A percentile compares a stretch with the other conserved stretches of the same genome.
phyloP scores from a whole-genome alignment of 139 green algal genomes.

The Zygnema cylindricum region DNA sequence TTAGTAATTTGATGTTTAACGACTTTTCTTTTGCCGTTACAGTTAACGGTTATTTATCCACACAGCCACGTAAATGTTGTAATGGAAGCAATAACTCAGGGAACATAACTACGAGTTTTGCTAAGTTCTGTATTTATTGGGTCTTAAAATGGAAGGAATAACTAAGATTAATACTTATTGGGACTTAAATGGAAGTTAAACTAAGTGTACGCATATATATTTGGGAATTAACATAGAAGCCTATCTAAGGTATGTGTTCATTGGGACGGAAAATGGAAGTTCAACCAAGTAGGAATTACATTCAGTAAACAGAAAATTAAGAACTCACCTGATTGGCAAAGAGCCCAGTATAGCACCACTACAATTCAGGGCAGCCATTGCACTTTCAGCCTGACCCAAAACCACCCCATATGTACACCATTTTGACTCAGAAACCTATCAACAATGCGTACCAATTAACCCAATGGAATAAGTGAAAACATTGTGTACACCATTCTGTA shows the following conservation, averaged over 20 bases:
- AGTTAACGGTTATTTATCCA: too few relatives aligned
- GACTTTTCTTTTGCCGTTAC: too few relatives aligned
- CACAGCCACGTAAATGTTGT: too few relatives aligned
- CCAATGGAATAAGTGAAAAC: background rate
- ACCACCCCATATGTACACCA: too few relatives aligned
- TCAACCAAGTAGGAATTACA: background rate
- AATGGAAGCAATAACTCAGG: too few relatives aligned
- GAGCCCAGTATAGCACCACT: slow-evolving; percentile 85
- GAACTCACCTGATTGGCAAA: slow-evolving; percentile 60
- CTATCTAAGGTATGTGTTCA: background rate
- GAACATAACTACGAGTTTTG: too few relatives aligned
- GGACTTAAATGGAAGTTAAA: background rate
- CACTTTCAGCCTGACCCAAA: slow-evolving; percentile 75
- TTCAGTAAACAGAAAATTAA: background rate
- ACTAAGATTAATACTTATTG: background rate
- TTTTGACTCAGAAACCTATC: too few relatives aligned
- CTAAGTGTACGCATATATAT: background rate
- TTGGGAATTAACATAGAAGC: background rate
- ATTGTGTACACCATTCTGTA: background rate
- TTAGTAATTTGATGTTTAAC: too few relatives aligned
- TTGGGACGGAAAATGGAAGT: background rate
- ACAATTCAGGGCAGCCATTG: slow-evolving; percentile 86
- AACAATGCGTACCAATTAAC: background rate
- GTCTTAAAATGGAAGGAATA: background rate
- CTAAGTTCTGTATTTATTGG: too few relatives aligned